These are phyloP conservation scores for Arctostaphylos glauca DNA, from an alignment of 148 eudicot genomes.

Conservation along the genomic window DNA sequence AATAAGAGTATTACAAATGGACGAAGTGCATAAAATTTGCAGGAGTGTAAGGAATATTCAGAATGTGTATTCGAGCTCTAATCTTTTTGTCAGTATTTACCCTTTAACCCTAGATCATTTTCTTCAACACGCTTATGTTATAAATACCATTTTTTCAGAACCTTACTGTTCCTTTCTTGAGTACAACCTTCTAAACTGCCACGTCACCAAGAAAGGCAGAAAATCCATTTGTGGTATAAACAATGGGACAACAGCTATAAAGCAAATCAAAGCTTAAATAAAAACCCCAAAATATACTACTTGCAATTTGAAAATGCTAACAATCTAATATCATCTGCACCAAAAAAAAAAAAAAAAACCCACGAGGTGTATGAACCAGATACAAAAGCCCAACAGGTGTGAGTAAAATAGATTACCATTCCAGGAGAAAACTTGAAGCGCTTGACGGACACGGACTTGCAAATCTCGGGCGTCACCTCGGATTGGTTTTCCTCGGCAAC, in stretches of 20 bases:
- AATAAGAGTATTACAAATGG: too few species aligned
- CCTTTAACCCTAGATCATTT: not conserved
- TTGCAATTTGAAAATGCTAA: not conserved
- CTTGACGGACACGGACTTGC: constrained; percentile 43
- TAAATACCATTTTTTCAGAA: not conserved
- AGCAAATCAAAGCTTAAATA: too few species aligned
- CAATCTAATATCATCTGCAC: not conserved
- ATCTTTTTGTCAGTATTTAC: not conserved
- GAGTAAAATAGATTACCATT: constrained; percentile 50
- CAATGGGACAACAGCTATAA: too few species aligned
- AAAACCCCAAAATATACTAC: not conserved
- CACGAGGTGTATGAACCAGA: not conserved
- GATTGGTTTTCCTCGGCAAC: constrained; percentile 33
- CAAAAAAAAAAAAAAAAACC: not conserved
- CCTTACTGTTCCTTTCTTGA: too few species aligned
- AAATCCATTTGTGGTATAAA: too few species aligned
- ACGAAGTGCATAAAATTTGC: too few species aligned
- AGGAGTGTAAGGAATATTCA: too few species aligned
- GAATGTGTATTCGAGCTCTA: not conserved
- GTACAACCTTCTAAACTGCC: too few species aligned
- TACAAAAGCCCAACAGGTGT: not conserved
- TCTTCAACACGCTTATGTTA: not conserved
- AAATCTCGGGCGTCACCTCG: constrained; percentile 67
- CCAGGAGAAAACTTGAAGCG: constrained; percentile 98
- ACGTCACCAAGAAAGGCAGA: too few species aligned